Evolutionary conservation across 176 grass and related monocot genomes (phyloP), one percentile per base, ranked within the genome.

Genomic region (Bolboschoenus planiculmis): DNA sequence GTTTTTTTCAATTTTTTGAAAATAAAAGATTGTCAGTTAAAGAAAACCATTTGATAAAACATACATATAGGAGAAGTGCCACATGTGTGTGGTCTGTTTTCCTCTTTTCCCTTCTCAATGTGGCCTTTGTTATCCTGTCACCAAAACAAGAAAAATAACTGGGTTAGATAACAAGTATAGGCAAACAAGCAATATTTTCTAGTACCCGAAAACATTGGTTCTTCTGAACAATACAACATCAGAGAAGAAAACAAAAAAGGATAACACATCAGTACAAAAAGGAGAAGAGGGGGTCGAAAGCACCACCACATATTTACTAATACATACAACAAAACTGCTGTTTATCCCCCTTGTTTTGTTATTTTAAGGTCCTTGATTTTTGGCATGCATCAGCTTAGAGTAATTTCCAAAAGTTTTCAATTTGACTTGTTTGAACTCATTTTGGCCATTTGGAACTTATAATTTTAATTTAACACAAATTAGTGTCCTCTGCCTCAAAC

Each of bases 81-180:
- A 8, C 82, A 60, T 7, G 61, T 64, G 47, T 79, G 35, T 78
- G 84, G 84, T 30, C 84, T 88, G 57, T 61, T 60, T 44, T 90
- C 81, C 15, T 79, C 10, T 81, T 55, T 83, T 85, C 67, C 68
- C 85, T 79, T 72, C 66, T 84, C 82, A 97, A 80, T 78, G 79
- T 81, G 40, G 62, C 85, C 85, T 91, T 91, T 44, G 80, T 56
- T 71, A 93, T 97, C 88, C 93, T 97, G 80, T 66, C 40, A 90
- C 15, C n/a, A 72, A 64, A 31, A 85, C 80, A 87, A 81, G 66
- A 76, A 84, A 51, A 27, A 85, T 85, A 63, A 87, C 5, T 53
- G 37, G 63, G 34, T 60, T 66, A 56, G 82, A 59, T 80, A 68
- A 44, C n/a, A 36, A 78, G 23, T 37, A 27, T 57, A 15, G 66